Conservation (phyloP, 352 stramenopile species). For the Pythium aristosporum region DNA sequence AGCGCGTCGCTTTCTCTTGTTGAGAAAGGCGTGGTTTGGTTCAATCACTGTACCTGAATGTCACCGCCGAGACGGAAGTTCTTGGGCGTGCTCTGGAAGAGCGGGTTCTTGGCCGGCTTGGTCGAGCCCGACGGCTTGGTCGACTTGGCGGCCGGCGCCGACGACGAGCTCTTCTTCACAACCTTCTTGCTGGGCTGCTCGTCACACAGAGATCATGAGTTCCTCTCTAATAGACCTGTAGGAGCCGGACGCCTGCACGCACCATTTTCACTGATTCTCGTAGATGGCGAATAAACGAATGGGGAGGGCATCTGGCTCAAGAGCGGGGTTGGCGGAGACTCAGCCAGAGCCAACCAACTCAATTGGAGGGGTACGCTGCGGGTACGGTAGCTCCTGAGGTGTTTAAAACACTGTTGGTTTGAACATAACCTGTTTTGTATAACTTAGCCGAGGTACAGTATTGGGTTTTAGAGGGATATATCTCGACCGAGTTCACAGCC, state of each 20-base stretch:
- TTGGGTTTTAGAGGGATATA: neutral
- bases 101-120: slow-evolving; percentile 88
- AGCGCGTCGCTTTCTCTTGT: slow-evolving; percentile 9
- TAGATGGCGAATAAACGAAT: slow-evolving; percentile 89
- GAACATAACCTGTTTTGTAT: neutral
- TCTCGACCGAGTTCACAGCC: no score
- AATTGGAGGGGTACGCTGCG: neutral
- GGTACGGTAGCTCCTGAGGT: neutral
- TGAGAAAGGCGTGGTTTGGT: neutral
- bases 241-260: neutral
- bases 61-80: slow-evolving; percentile 96
- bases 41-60: slow-evolving; percentile 88
- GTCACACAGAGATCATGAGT: neutral
- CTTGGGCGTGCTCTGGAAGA: slow-evolving; percentile 94
- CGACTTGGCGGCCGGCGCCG: slow-evolving; percentile 60
- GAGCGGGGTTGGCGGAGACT: no score
- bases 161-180: slow-evolving; percentile 64
- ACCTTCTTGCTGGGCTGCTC: slow-evolving; percentile 82
- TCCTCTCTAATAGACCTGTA: neutral
- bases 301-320: neutral
- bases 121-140: slow-evolving; percentile 64
- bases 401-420: slow-evolving; percentile 2
- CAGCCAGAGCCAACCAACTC: slow-evolving; percentile 19
- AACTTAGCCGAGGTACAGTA: neutral
- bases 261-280: slow-evolving; percentile 61